Percentiles rank a stretch among this genome's conserved stretches.
phyloP scores from a whole-genome alignment of 495 filamentous ascomycete species.

The Physcia stellaris region DNA sequence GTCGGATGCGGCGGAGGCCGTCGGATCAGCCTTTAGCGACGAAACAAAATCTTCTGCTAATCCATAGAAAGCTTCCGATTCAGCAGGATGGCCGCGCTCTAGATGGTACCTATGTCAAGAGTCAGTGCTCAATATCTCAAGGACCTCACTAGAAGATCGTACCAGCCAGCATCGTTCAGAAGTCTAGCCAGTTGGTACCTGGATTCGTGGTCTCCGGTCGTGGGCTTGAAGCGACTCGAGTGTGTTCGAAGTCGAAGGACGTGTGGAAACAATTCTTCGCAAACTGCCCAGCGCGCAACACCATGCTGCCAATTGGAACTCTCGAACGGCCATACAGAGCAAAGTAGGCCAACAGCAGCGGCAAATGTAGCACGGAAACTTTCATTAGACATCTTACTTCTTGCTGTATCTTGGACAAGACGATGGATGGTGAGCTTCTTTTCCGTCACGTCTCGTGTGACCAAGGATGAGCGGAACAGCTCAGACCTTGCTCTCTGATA shows the following conservation, averaged over 20 bases:
- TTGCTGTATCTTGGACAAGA: conserved; percentile 20
- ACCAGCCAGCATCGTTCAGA: conserved; percentile 9
- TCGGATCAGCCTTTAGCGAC: too few species aligned
- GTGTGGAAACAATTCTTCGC: conserved; percentile 11
- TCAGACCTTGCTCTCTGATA: conserved; percentile 11
- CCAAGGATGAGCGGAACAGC: conserved; percentile 13
- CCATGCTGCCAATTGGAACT: conserved; percentile 10
- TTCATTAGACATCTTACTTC: conserved; percentile 12
- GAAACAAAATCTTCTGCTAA: not conserved
- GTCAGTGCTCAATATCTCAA: not conserved
- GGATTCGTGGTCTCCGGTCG: not conserved
- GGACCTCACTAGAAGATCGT: not conserved
- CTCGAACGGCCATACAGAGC: conserved; percentile 12
- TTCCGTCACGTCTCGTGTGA: conserved; percentile 11
- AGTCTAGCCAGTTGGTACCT: conserved; percentile 5
- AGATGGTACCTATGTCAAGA: not conserved
- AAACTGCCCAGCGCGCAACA: conserved; percentile 16
- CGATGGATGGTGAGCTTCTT: conserved; percentile 19
- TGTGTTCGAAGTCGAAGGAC: conserved; percentile 2
- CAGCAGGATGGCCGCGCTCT: conserved; percentile 1
- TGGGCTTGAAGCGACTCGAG: not conserved
- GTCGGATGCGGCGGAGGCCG: too few species aligned
- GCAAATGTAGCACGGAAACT: conserved; percentile 10
- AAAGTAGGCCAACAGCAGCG: conserved; percentile 13
- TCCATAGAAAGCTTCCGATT: not conserved